Base-by-base conservation (phyloP, 2,329 filamentous ascomycete genomes). In the Neopestalotiopsis rosae region DNA sequence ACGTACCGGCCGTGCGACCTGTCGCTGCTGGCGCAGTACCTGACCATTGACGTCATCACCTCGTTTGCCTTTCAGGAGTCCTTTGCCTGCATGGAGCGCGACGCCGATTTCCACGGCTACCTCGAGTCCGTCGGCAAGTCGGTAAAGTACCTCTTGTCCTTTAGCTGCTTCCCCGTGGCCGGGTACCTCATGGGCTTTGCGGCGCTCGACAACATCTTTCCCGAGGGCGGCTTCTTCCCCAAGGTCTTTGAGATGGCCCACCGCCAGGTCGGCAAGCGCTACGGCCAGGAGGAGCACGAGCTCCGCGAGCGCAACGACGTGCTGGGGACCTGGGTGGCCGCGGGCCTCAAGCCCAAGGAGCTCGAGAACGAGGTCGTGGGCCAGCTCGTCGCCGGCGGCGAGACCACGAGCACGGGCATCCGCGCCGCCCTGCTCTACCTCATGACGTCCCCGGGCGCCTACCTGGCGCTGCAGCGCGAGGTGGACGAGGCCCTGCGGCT, bases 11-110 rank as follows among this genome's bases (percentile, higher is more conserved):
- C 81, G 17, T 77, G 86, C 72, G 85, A 89, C 68, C 74, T 88
- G 24, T 83, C 82, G 2, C 77, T 77, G 5, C 83, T 85, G 40
- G 80, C 82, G 1, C 84, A 86, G 57, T 87, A 81, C 77, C 84
- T 88, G 56, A 87, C 86, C 0, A 74, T 89, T 0, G 87, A 89
- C 69, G 83, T 88, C 32, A 86, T 89, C 59, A 85, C 83, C 13
- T 81, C 83, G 17, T 70, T 89, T 12, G 85, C 85, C 1, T 84
- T 88, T 57, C 61, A 63, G 32, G 61, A 63, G 38, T 63, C 61
- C 10, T 63, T 63, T 24, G 28, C 61, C 28, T 63, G 61, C 32
- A 13, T 63, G 30, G 61, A 63, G 38, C 61, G 61, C 13, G 61
- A 63, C n/a, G 61, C 28, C 14, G 61, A 63, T 10, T 63, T 63